Evolutionary conservation across 1,284 basidiomycete species (phyloP), one percentile per base, ranked within the genome.

Genomic region (Austropuccinia psidii): DNA sequence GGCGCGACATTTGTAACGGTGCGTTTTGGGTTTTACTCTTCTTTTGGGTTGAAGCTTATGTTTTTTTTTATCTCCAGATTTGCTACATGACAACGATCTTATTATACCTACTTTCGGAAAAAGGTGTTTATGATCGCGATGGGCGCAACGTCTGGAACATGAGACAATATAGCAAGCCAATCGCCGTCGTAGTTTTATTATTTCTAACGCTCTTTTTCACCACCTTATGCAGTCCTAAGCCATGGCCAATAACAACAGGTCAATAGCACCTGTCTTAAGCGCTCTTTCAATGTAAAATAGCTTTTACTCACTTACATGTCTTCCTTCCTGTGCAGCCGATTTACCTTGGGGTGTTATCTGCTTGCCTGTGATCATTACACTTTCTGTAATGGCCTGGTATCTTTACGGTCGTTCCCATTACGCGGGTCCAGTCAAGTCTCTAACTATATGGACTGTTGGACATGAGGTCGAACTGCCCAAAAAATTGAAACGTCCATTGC

Each of bases 401-500:
- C 21, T 73, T 13, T 65, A 64, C 37, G 70, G 60, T 24, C 33
- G 43, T 21, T 24, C 60, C 31, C 58, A 65, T 52, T 73, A 45
- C 31, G 61, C 54, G 39, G 70, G 70, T 5, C 70, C 70, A 11
- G 45, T 73, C n/a, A 64, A 73, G 55, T 73, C 70, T 0, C 27
- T 73, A 27, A 73, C 70, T 21, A 41, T 45, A 11, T 73, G 70
- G 70, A 65, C 70, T 27, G 52, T 47, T 21, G 70, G 70, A 2
- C 52, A 73, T 24, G 60, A 64, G 39, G 45, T 73, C 17, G 60
- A 65, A 27, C 50, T 73, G 27, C 70, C 70, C 9, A 60, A 31
- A 24, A 60, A 62, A 50, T 5, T 52, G 17, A 43, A 19, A 27
- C 29, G 45, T n/a, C n/a, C 15, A 24, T 52, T 33, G 24, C 21